Percentiles rank a stretch among this genome's conserved stretches.
phyloP scores from a whole-genome alignment of 208 protist genomes.

The Trypanosoma rangeli region DNA sequence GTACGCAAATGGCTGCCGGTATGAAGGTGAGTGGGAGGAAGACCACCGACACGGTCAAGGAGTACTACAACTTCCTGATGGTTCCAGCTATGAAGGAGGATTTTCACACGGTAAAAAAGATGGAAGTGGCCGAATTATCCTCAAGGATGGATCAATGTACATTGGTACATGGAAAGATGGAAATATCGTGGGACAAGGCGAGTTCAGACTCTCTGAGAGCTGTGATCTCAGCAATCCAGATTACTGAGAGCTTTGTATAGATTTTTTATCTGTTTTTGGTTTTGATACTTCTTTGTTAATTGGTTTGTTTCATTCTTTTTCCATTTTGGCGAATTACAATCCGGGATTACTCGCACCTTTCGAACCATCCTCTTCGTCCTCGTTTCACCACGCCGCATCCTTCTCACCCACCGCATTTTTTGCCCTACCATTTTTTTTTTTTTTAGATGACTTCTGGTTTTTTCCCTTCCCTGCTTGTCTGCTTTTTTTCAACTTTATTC shows the following conservation, averaged over 20 bases:
- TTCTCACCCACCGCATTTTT: neutral
- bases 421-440: neutral
- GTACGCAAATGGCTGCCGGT: conserved; percentile 90
- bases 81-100: conserved; percentile 85
- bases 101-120: conserved; percentile 90
- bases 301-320: conserved; percentile 10
- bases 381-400: conserved; percentile 22
- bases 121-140: conserved; percentile 85
- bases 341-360: too few species aligned
- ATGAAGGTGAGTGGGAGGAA: conserved; percentile 88
- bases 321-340: conserved; percentile 1
- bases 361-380: conserved; percentile 29
- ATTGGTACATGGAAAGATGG: conserved; percentile 91
- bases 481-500: neutral
- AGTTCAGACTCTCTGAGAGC: conserved; percentile 85
- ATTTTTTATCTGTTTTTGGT: conserved; percentile 21
- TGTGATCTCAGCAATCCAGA: conserved; percentile 92
- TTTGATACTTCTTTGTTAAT: conserved; percentile 10
- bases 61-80: conserved; percentile 75
- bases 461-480: neutral
- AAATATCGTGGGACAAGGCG: conserved; percentile 82
- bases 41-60: conserved; percentile 85
- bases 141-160: conserved; percentile 89
- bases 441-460: neutral
- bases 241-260: conserved; percentile 52